Evolutionary conservation across 2,329 filamentous ascomycete species (phyloP).

Genomic region (Paecilomyces variotii): DNA sequence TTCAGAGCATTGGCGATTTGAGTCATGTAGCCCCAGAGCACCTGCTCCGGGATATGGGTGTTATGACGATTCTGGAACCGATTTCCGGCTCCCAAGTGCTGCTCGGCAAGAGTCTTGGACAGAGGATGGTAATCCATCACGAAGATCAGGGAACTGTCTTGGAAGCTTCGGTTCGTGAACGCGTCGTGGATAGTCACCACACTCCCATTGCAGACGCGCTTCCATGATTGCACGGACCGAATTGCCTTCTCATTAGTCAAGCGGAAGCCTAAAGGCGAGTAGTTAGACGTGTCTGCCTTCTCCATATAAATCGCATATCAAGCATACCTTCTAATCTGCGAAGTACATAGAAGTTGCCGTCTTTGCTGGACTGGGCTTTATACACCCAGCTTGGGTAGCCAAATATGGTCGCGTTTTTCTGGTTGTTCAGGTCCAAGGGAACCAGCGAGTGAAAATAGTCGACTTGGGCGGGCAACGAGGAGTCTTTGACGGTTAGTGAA

Average conservation of each 20-base stretch:
- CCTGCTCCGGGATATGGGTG: slow-evolving; percentile 57
- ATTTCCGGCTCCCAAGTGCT: slow-evolving; percentile 47
- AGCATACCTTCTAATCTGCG: slow-evolving; percentile 68
- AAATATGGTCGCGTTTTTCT: slow-evolving; percentile 71
- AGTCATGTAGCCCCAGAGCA: slow-evolving; percentile 85
- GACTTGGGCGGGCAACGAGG: slow-evolving; percentile 64
- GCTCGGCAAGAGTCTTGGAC: slow-evolving; percentile 80
- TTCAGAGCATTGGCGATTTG: slow-evolving; percentile 85
- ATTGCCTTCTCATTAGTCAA: slow-evolving; percentile 86
- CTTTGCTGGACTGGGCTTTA: slow-evolving; percentile 83
- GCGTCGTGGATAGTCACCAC: slow-evolving; percentile 84
- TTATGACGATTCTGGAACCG: slow-evolving; percentile 37
- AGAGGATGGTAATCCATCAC: slow-evolving; percentile 90
- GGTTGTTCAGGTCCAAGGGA: slow-evolving; percentile 71
- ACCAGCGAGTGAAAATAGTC: slow-evolving; percentile 91
- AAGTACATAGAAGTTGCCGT: slow-evolving; percentile 80
- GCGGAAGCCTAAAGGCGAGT: slow-evolving; percentile 55
- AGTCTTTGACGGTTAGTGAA: slow-evolving; percentile 35
- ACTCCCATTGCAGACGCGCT: slow-evolving; percentile 69
- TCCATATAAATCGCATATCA: neutral
- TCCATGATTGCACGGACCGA: slow-evolving; percentile 79
- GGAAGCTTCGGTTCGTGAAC: slow-evolving; percentile 88
- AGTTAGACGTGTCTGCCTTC: slow-evolving; percentile 1
- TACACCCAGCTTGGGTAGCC: slow-evolving; percentile 91
- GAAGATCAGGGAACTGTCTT: slow-evolving; percentile 88